Evolutionary conservation across 371 early-diverging fungal genomes (phyloP).

Genomic region (Mortierella sp.): DNA sequence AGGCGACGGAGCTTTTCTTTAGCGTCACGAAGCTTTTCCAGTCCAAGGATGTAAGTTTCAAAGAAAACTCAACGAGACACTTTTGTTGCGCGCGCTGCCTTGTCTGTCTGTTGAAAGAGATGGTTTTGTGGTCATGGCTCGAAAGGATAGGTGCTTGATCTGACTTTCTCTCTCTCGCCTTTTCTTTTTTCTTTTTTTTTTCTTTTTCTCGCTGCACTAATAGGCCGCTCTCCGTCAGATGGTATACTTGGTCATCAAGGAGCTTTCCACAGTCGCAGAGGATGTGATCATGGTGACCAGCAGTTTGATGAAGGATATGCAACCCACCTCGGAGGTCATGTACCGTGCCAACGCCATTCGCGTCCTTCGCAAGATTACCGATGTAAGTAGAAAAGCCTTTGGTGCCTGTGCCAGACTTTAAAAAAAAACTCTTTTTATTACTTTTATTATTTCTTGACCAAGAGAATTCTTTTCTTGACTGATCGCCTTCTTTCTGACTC

Average conservation of each 20-base stretch:
- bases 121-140: not conserved
- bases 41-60: constrained; percentile 86
- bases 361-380: constrained; percentile 94
- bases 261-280: constrained; percentile 91
- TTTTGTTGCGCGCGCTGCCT: not conserved
- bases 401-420: no score
- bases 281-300: constrained; percentile 98
- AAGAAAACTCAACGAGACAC: not conserved
- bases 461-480: not conserved
- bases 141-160: not conserved
- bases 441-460: not conserved
- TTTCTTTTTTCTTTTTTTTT: constrained; percentile 4
- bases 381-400: constrained; percentile 76
- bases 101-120: constrained; percentile 1
- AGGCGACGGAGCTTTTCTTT: constrained; percentile 98
- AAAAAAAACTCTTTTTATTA: not conserved
- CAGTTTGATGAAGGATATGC: constrained; percentile 96
- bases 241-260: constrained; percentile 97
- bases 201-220: no score
- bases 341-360: constrained; percentile 97
- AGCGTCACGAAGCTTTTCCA: constrained; percentile 97
- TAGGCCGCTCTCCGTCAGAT: constrained; percentile 93
- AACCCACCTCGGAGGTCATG: constrained; percentile 88
- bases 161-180: not conserved
- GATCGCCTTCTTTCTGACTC: not conserved